Evolutionary conservation across 495 filamentous ascomycete species (phyloP), one percentile per base, ranked within the genome.

Genomic region (Tuber indicum): DNA sequence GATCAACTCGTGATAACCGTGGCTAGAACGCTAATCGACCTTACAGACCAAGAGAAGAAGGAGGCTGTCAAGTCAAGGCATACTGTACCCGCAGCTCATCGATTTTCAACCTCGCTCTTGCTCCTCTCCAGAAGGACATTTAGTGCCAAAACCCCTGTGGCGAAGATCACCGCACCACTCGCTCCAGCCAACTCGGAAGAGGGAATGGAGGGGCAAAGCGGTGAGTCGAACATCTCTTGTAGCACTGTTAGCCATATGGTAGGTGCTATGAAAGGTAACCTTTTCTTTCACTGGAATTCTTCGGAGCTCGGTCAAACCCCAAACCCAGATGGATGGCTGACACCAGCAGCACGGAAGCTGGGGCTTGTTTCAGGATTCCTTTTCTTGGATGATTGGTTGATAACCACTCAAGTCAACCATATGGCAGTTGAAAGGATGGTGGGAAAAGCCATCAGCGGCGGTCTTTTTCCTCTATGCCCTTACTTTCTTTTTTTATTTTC

Each of bases 301-400:
- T 69, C 77, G 78, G 78, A 80, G 78, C 77, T 80, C 78, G 77
- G 78, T 78, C 78, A 79, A 80, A 79, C 78, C 78, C 77, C 78
- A 79, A 80, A 80, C 78, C 78, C 78, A 80, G 77, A 76, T 74
- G 72, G 78, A 80, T 80, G 77, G 58, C 58, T 66, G 78, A 80
- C 77, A 80, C 78, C 77, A 80, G 78, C 78, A 78, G 78, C 74
- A 74, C 77, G 78, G 78, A 80, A 80, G 78, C 78, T 79, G 74
- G 77, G 77, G 78, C 78, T 79, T 80, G 78, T 80, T 80, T 80
- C 78, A 80, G 78, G 78, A 80, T 80, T 75, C 73, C 23, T 39
- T 62, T 74, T 76, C 79, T 73, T 71, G 62, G 12, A 42, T 76
- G 71, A 80, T 80, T 80, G 78, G 78, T 42, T 52, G 66, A 80